Evolutionary conservation across 2,329 filamentous ascomycete species (phyloP), one percentile per base, ranked within the genome.

Genomic region (Xylariomycetidae sp.): DNA sequence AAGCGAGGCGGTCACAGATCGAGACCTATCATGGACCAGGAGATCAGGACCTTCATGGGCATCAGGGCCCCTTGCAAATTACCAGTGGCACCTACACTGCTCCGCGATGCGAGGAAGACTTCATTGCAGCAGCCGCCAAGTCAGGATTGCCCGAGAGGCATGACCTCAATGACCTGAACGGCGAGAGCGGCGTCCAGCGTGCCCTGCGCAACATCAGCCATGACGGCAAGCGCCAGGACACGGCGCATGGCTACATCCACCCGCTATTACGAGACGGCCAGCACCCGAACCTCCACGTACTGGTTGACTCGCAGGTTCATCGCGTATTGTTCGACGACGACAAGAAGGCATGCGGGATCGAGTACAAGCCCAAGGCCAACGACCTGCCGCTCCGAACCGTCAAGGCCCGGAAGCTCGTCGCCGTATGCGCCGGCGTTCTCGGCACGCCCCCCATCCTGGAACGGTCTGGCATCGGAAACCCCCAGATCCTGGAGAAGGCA

Each of bases 181-280:
- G 41, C 11, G 46, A 45, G 33, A 51, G 55, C 17, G 59, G 51
- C 3, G 57, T 59, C n/a, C 8, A 23, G 20, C 8, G 20, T 8
- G 8, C 25, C 30, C 30, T 41, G 20, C 42, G 44, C 12, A 48
- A 38, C 16, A 37, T 50, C 15, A 33, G 28, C 7, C 61, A 59
- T 0, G 63, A 72, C 18, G 70, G 70, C 8, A 59, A 58, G 27
- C 64, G 73, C n/a, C 69, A 73, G 48, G 72, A 77, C 45, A 55
- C 69, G 5, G 71, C 72, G 1, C 66, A 69, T 44, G 49, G 56
- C 16, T 74, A 71, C 35, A 42, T 77, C 11, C 72, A 76, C 44
- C 70, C 70, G 1, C 62, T 64, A 25, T 51, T 74, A 0, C 57
- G 67, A 34, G 58, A 61, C 33, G 46, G 64, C 7, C 49, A 66